Percentiles rank a stretch among this genome's conserved stretches.
Conservation (phyloP, 163 green algal genomes). For the Chlorella variabilis region DNA sequence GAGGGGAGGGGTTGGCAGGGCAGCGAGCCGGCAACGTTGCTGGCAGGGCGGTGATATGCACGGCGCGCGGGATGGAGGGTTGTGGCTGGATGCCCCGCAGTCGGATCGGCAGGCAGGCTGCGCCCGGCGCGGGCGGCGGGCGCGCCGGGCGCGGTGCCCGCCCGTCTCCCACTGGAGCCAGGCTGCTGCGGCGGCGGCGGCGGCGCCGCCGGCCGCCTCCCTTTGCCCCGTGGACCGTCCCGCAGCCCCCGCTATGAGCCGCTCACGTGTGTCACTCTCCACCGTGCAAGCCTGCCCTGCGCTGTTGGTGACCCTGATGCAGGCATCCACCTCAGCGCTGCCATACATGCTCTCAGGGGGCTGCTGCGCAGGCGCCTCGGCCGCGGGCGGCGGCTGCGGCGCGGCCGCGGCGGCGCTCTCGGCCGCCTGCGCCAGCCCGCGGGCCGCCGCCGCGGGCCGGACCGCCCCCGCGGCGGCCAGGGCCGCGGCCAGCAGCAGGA, state of each 20-base stretch:
- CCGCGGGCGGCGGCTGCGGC: neutral
- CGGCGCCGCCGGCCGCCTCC: too few species aligned
- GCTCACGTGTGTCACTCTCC: constrained; percentile 29
- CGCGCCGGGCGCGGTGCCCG: too few species aligned
- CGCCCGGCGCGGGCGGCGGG: too few species aligned
- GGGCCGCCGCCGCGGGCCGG: neutral
- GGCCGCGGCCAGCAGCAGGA: neutral
- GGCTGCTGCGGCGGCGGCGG: too few species aligned
- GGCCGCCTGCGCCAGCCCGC: constrained; percentile 2
- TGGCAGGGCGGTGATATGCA: too few species aligned
- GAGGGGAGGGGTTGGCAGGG: neutral
- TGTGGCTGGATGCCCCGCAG: too few species aligned
- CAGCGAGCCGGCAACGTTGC: too few species aligned
- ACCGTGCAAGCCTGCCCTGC: constrained; percentile 7
- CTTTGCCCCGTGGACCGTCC: too few species aligned
- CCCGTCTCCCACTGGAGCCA: too few species aligned
- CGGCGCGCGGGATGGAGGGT: too few species aligned
- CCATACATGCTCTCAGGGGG: neutral
- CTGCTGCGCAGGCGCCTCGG: neutral
- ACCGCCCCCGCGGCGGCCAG: neutral
- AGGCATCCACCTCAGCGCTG: neutral
- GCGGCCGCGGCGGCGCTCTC: neutral
- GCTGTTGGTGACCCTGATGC: constrained; percentile 16
- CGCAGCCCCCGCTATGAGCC: too few species aligned
- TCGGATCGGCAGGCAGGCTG: too few species aligned